Percentiles rank a stretch among this genome's conserved stretches.
phyloP scores from a whole-genome alignment of 2,329 filamentous ascomycete species.

The Periconia digitata region DNA sequence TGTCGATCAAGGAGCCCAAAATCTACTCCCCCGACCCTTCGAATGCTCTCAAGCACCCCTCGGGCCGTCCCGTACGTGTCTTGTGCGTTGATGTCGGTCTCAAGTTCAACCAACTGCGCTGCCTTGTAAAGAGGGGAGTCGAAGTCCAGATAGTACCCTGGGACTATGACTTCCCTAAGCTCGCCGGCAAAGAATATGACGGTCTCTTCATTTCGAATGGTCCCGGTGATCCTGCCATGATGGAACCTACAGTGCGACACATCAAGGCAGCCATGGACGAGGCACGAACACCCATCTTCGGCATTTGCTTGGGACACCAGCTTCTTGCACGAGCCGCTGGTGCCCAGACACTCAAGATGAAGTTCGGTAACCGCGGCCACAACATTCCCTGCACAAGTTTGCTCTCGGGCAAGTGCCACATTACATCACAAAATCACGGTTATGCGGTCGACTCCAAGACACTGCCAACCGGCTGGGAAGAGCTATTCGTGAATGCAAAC shows the following conservation, averaged over 20 bases:
- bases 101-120: conserved; percentile 97
- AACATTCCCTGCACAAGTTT: conserved; percentile 98
- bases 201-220: conserved; percentile 98
- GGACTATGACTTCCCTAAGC: conserved; percentile 84
- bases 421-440: conserved; percentile 98
- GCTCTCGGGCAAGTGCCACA: conserved; percentile 95
- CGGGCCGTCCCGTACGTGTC: conserved; percentile 82
- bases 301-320: conserved; percentile 95
- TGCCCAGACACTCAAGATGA: conserved; percentile 90
- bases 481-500: conserved; percentile 97
- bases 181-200: conserved; percentile 83
- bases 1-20: conserved; percentile 84
- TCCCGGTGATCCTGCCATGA: conserved; percentile 88
- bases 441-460: conserved; percentile 84
- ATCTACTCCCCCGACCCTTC: conserved; percentile 76
- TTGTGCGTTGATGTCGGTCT: conserved; percentile 95
- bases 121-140: conserved; percentile 85
- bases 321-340: conserved; percentile 86
- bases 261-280: conserved; percentile 75
- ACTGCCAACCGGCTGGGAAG: conserved; percentile 79
- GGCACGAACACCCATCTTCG: conserved; percentile 84
- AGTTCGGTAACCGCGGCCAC: conserved; percentile 97
- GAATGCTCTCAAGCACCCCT: conserved; percentile 78
- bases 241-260: conserved; percentile 77
- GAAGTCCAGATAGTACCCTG: conserved; percentile 95